A percentile compares a stretch with the other conserved stretches of the same genome.
Evolutionary conservation across 345 rosid genomes (phyloP).

Genomic region (Noccaea bulbosa): DNA sequence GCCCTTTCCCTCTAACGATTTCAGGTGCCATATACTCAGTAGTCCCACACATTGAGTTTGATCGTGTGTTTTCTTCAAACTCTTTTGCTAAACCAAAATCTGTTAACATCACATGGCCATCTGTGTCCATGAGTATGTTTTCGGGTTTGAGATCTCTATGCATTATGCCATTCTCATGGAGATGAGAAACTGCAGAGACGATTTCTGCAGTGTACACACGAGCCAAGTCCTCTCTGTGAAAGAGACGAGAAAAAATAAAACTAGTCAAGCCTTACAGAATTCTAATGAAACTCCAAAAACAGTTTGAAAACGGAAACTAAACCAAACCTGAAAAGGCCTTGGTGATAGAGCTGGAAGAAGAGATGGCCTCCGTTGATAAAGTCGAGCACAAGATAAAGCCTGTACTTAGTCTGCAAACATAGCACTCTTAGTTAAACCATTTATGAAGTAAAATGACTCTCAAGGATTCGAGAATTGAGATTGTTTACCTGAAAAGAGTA

Average conservation of each 20-base stretch:
- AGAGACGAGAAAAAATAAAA: slow-evolving; percentile 19
- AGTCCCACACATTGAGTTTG: slow-evolving; percentile 94
- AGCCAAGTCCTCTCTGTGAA: slow-evolving; percentile 84
- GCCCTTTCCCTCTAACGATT: slow-evolving; percentile 86
- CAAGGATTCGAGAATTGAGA: neutral
- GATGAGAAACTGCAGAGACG: slow-evolving; percentile 87
- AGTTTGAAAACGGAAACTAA: neutral
- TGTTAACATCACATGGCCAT: slow-evolving; percentile 92
- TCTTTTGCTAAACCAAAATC: slow-evolving; percentile 95
- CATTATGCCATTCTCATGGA: slow-evolving; percentile 95
- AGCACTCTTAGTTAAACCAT: neutral
- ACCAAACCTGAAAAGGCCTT: slow-evolving; percentile 88
- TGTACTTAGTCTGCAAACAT: slow-evolving; percentile 76
- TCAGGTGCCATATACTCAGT: slow-evolving; percentile 97
- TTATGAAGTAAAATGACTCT: neutral
- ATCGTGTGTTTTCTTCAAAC: slow-evolving; percentile 78
- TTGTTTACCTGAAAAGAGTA: slow-evolving; percentile 82
- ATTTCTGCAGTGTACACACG: slow-evolving; percentile 91
- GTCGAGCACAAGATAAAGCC: slow-evolving; percentile 86
- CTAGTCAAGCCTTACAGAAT: slow-evolving; percentile 27
- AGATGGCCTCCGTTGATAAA: slow-evolving; percentile 97
- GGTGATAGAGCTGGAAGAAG: slow-evolving; percentile 93
- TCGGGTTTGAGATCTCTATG: slow-evolving; percentile 99
- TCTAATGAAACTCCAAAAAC: neutral
- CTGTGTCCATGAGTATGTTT: slow-evolving; percentile 80